Conservation (phyloP, 2,329 filamentous ascomycete species). For the Lasiodiplodia sp. region DNA sequence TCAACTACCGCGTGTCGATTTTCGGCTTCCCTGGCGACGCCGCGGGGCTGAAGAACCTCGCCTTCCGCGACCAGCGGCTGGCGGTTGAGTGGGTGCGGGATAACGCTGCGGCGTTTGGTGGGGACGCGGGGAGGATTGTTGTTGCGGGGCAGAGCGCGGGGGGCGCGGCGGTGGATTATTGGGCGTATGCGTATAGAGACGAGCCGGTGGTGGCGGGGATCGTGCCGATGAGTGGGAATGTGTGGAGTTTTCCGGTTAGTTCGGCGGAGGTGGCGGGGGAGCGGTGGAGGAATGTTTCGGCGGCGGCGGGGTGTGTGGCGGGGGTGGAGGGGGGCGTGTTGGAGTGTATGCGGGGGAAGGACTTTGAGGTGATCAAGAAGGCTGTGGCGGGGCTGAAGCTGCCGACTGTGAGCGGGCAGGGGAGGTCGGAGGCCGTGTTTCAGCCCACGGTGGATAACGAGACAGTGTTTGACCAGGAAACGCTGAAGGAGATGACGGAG, state of each 20-base stretch:
- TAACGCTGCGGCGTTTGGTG: conserved; percentile 54
- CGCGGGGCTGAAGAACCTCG: conserved; percentile 41
- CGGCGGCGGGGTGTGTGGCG: conserved; percentile 44
- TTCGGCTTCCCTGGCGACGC: conserved; percentile 42
- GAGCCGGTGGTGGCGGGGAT: conserved; percentile 60
- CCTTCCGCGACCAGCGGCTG: conserved; percentile 48
- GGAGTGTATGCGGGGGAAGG: conserved; percentile 46
- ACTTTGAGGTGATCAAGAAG: conserved; percentile 36
- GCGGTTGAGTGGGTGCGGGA: conserved; percentile 51
- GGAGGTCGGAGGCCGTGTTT: conserved; percentile 34
- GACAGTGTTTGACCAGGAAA: neutral
- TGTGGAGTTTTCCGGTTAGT: conserved; percentile 41
- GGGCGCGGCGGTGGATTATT: conserved; percentile 50
- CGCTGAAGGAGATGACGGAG: neutral
- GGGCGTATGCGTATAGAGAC: conserved; percentile 55
- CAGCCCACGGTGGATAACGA: conserved; percentile 14
- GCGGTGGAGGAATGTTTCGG: conserved; percentile 48
- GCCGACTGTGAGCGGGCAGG: conserved; percentile 33
- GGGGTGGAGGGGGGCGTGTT: conserved; percentile 39
- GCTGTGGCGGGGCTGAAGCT: conserved; percentile 36
- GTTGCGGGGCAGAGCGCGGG: conserved; percentile 36
- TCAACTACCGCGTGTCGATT: conserved; percentile 46
- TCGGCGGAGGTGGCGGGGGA: conserved; percentile 38
- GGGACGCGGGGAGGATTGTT: conserved; percentile 54
- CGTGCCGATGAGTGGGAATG: conserved; percentile 58